Conservation (phyloP, 2,329 filamentous ascomycete genomes). For the Fusarium buharicum region DNA sequence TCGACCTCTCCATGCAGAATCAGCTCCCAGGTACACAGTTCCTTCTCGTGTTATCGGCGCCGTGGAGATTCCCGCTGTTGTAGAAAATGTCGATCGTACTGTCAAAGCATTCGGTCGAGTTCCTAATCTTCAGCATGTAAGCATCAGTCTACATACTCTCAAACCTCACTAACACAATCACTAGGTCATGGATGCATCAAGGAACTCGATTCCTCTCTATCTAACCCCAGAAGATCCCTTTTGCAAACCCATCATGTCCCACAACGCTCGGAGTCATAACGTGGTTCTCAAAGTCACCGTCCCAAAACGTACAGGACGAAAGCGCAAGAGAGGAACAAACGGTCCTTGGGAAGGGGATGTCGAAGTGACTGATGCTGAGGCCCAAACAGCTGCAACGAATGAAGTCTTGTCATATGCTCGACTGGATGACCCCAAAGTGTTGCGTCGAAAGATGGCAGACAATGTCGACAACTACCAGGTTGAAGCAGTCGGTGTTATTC, state of each 20-base stretch:
- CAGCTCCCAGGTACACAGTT: slow-evolving; percentile 51
- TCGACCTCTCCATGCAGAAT: slow-evolving; percentile 23
- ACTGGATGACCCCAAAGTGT: slow-evolving; percentile 62
- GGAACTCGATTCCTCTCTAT: slow-evolving; percentile 72
- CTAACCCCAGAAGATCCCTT: slow-evolving; percentile 83
- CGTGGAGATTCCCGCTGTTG: slow-evolving; percentile 57
- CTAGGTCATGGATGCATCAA: slow-evolving; percentile 61
- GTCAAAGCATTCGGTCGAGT: slow-evolving; percentile 56
- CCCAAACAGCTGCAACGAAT: slow-evolving; percentile 17
- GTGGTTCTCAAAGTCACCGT: slow-evolving; percentile 87
- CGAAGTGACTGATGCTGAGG: slow-evolving; percentile 46
- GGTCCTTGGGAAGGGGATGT: slow-evolving; percentile 68
- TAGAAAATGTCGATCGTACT: slow-evolving; percentile 57
- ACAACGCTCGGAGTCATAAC: slow-evolving; percentile 80
- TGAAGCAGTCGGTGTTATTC: slow-evolving; percentile 76
- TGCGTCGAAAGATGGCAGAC: slow-evolving; percentile 75
- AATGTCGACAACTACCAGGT: slow-evolving; percentile 74
- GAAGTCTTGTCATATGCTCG: slow-evolving; percentile 57
- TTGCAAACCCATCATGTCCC: slow-evolving; percentile 80
- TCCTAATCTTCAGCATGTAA: slow-evolving; percentile 53
- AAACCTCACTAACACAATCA: slow-evolving; percentile 2
- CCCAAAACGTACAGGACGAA: slow-evolving; percentile 86
- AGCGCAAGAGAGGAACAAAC: slow-evolving; percentile 80
- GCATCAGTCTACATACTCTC: slow-evolving; percentile 13
- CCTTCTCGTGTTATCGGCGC: slow-evolving; percentile 51